Conservation (phyloP, 2,329 filamentous ascomycete species). For the Rhynchosporium agropyri region DNA sequence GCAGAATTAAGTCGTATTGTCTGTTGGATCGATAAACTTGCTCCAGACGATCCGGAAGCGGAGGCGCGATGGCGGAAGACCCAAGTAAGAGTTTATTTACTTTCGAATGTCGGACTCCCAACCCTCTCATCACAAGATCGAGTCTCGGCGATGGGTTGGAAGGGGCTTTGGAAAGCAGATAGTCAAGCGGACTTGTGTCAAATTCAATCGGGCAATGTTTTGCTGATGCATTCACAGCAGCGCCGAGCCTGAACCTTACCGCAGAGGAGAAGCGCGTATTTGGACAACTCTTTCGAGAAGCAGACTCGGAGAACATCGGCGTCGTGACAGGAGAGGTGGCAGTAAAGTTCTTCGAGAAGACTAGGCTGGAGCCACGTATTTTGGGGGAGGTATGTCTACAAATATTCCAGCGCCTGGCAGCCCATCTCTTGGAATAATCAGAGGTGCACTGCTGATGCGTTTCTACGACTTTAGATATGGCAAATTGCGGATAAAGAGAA, state of each 20-base stretch:
- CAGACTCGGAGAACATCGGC: slow-evolving; percentile 87
- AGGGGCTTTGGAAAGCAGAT: slow-evolving; percentile 2
- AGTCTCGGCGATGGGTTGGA: neutral
- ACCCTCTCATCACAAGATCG: neutral
- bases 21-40: slow-evolving; percentile 14
- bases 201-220: neutral
- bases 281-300: slow-evolving; percentile 88
- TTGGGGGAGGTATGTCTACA: slow-evolving; percentile 71
- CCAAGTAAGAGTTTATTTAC: slow-evolving; percentile 54
- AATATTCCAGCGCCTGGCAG: neutral
- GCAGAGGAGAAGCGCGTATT: slow-evolving; percentile 93
- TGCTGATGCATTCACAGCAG: slow-evolving; percentile 45
- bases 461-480: slow-evolving; percentile 73
- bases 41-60: slow-evolving; percentile 25
- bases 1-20: slow-evolving; percentile 18
- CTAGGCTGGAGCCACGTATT: slow-evolving; percentile 79
- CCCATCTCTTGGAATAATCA: neutral
- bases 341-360: slow-evolving; percentile 98
- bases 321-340: slow-evolving; percentile 96
- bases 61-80: slow-evolving; percentile 41
- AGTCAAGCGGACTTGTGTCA: neutral
- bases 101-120: slow-evolving; percentile 45
- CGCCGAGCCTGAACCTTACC: slow-evolving; percentile 79
- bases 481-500: slow-evolving; percentile 98
- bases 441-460: slow-evolving; percentile 32